phyloP scores from a whole-genome alignment of 208 protist genomes.

The Eutreptiella sp. region DNA sequence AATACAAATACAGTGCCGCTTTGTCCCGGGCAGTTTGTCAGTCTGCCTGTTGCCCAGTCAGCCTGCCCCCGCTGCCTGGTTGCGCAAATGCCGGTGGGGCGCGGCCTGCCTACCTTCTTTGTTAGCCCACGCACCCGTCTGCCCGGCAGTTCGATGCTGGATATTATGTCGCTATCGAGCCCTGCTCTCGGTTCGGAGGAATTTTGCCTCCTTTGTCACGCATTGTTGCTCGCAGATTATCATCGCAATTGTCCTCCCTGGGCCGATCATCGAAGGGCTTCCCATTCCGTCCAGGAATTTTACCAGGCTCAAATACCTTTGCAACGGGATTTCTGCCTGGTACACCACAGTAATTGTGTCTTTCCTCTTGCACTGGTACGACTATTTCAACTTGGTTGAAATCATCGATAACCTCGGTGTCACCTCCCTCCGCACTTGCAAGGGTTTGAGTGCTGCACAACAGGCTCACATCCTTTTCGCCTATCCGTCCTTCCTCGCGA shows the following conservation, averaged over 20 bases:
- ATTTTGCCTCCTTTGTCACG: slow-evolving; percentile 59
- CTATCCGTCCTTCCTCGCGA: too few species aligned
- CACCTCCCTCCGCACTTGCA: too few species aligned
- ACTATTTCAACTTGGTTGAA: slow-evolving; percentile 52
- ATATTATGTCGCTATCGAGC: slow-evolving; percentile 47
- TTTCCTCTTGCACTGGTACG: slow-evolving; percentile 54
- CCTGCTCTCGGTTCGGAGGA: slow-evolving; percentile 48
- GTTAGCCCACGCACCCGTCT: not conserved
- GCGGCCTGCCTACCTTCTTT: not conserved
- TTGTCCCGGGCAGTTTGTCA: too few species aligned
- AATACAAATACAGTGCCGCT: too few species aligned
- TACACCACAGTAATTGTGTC: slow-evolving; percentile 64
- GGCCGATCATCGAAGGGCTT: slow-evolving; percentile 63
- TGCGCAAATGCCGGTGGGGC: not conserved
- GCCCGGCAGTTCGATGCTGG: slow-evolving; percentile 43
- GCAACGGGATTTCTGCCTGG: slow-evolving; percentile 72
- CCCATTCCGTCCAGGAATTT: slow-evolving; percentile 70
- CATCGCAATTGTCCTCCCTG: slow-evolving; percentile 62
- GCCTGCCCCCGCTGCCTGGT: too few species aligned
- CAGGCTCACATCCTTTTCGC: too few species aligned
- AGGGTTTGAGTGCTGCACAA: too few species aligned
- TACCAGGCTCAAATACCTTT: slow-evolving; percentile 69
- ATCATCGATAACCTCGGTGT: slow-evolving; percentile 61
- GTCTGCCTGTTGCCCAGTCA: too few species aligned
- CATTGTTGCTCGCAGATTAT: too few species aligned